Conservation (phyloP, 352 stramenopile genomes). For the Saprolegnia parasitica region DNA sequence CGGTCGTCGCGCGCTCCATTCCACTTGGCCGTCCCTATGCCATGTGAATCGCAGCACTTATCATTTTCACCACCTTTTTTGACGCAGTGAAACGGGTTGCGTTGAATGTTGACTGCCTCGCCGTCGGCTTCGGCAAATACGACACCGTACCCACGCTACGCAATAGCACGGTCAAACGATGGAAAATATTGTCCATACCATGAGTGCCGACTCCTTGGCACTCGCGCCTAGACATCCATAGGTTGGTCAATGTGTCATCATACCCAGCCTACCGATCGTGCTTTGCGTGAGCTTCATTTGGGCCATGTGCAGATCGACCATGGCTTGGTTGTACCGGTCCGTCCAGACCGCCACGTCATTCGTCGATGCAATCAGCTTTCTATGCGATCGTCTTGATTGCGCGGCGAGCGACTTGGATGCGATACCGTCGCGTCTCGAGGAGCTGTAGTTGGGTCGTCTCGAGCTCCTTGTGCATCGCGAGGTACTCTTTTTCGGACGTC, state of each 20-base stretch:
- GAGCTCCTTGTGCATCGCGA: conserved; percentile 56
- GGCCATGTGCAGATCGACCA: conserved; percentile 73
- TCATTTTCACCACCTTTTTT: conserved; percentile 9
- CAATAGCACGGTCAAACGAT: neutral
- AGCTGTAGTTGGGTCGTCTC: conserved; percentile 64
- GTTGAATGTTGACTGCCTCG: conserved; percentile 24
- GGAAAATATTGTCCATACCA: conserved; percentile 34
- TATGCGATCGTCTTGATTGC: conserved; percentile 46
- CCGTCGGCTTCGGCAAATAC: conserved; percentile 25
- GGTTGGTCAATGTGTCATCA: conserved; percentile 1
- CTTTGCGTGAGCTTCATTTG: conserved; percentile 65
- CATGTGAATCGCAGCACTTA: neutral
- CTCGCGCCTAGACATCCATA: conserved; percentile 42
- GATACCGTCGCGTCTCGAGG: conserved; percentile 57
- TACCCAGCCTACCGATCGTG: conserved; percentile 40
- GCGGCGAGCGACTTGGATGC: conserved; percentile 28
- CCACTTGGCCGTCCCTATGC: conserved; percentile 18
- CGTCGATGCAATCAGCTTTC: conserved; percentile 24
- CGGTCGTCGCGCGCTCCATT: conserved; percentile 19
- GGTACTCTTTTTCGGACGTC: conserved; percentile 71
- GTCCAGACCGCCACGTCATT: conserved; percentile 65
- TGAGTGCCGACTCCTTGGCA: conserved; percentile 56
- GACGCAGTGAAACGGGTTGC: conserved; percentile 22
- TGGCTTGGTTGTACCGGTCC: conserved; percentile 76
- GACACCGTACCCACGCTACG: conserved; percentile 25